A percentile compares a stretch with the other conserved stretches of the same genome.
Conservation (phyloP, 1,284 basidiomycete genomes). For the Lentinula novae-zelandiae region DNA sequence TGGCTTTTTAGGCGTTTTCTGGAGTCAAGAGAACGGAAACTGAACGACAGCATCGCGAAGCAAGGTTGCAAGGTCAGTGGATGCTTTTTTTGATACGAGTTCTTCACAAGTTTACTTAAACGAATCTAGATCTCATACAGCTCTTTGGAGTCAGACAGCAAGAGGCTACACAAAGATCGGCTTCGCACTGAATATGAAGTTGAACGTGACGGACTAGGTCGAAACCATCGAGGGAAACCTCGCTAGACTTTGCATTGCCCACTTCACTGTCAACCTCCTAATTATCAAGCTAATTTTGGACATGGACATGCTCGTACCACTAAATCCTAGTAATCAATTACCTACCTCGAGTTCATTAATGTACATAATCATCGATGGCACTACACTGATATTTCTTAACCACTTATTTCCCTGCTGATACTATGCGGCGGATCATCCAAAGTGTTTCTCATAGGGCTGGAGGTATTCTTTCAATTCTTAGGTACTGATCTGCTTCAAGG, state of each 20-base stretch:
- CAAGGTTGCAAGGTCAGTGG: constrained; percentile 63
- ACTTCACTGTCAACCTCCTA: too few relatives aligned
- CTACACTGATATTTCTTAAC: too few relatives aligned
- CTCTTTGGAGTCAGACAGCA: constrained; percentile 48
- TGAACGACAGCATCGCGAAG: constrained; percentile 67
- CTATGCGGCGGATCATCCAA: too few relatives aligned
- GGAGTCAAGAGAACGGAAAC: constrained; percentile 71
- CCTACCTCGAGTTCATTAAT: too few relatives aligned
- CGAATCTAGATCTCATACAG: constrained; percentile 45
- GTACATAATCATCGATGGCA: too few relatives aligned
- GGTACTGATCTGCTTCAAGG: constrained; percentile 16
- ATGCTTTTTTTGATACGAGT: neutral
- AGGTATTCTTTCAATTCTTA: neutral
- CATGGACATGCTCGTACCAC: too few relatives aligned
- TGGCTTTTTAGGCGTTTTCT: constrained; percentile 60
- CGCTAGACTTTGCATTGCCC: too few relatives aligned
- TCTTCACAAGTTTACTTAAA: constrained; percentile 15
- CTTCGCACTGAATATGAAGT: neutral
- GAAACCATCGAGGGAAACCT: too few relatives aligned
- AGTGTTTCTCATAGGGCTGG: too few relatives aligned
- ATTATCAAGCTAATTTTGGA: too few relatives aligned
- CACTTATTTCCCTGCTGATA: too few relatives aligned
- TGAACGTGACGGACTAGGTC: neutral
- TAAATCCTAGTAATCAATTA: too few relatives aligned
- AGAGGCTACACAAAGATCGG: neutral